Conservation (phyloP, 495 filamentous ascomycete species). For the Trichoderma reesei region DNA sequence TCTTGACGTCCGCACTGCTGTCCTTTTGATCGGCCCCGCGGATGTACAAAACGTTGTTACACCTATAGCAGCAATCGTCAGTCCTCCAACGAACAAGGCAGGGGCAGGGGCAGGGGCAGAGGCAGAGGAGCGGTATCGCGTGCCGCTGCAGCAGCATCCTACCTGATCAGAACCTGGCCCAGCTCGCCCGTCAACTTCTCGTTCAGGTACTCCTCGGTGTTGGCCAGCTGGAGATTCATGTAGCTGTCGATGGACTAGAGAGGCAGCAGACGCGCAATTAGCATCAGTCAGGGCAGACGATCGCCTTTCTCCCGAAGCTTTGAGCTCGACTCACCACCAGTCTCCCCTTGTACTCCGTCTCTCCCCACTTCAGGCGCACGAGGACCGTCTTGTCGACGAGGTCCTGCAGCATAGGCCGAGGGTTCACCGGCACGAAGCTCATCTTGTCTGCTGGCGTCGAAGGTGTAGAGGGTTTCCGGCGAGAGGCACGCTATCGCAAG, state of each 20-base stretch:
- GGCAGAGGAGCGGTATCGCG: background rate
- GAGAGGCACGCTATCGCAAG: background rate
- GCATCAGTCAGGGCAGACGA: background rate
- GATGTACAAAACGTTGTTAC: conserved; percentile 97
- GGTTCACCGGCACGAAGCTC: conserved; percentile 73
- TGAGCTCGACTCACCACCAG: conserved; percentile 45
- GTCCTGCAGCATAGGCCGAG: conserved; percentile 78
- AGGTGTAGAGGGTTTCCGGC: background rate
- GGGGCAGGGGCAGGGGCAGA: conserved; percentile 4
- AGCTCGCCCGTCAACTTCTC: conserved; percentile 73
- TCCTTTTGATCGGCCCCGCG: conserved; percentile 52
- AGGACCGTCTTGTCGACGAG: conserved; percentile 86
- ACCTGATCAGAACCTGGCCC: conserved; percentile 91
- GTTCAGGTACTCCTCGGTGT: conserved; percentile 86
- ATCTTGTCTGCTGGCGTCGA: conserved; percentile 24
- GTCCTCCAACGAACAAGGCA: background rate
- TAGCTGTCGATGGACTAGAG: conserved; percentile 69
- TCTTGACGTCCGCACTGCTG: conserved; percentile 41
- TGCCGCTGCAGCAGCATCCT: conserved; percentile 14
- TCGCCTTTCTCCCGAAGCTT: conserved; percentile 18
- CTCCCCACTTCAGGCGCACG: conserved; percentile 92
- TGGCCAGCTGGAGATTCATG: conserved; percentile 92
- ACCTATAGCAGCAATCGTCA: conserved; percentile 34
- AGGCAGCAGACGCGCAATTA: conserved; percentile 17
- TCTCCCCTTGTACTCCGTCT: conserved; percentile 89